Evolutionary conservation across 2,329 filamentous ascomycete genomes (phyloP), one percentile per base, ranked within the genome.

Genomic region (Cadophora sp.): DNA sequence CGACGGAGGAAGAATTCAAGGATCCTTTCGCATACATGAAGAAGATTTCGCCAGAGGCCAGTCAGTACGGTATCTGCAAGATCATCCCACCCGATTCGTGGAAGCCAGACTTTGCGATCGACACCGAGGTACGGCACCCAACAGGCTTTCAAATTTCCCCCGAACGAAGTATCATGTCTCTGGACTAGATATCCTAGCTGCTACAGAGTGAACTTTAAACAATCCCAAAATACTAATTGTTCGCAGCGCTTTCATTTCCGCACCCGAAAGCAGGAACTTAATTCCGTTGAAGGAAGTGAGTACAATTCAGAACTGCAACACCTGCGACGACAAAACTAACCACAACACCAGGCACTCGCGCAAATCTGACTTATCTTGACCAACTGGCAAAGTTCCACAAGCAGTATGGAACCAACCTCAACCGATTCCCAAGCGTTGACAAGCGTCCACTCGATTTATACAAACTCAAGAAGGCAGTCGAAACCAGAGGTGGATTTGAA

Each of bases 271-370:
- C 96, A 99, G 79, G 95, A 98, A 80, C 84, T 99, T 69, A 99
- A 99, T 80, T 97, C 94, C 18, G 93, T 98, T 59, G 96, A 99
- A 91, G 96, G 96, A 85, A 96, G 94, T 96, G 87, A 80, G 89
- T 85, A 63, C 43, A 56, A 41, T 64, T 30, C 69, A 65, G 45
- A 36, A 48, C 30, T 9, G 16, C 55, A 30, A 70, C 66, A 63
- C 58, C 18, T 50, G 43, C 30, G 22, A 47, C 13, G 9, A 51
- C n/a, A 56, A 5, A 33, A 64, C 74, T 78, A 69, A 78, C 70
- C 18, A 24, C 43, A 33, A 36, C 30, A 39, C 63, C 74, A 96
- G 93, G 94, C 76, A 97, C 95, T 70, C 92, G 96, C 78, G 94
- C 95, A 72, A 98, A 98, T 79, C 85, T 97, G 69, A 96, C 94